Evolutionary conservation across 148 eudicot species (phyloP), one percentile per base, ranked within the genome.

Genomic region (Camellia sinensis): DNA sequence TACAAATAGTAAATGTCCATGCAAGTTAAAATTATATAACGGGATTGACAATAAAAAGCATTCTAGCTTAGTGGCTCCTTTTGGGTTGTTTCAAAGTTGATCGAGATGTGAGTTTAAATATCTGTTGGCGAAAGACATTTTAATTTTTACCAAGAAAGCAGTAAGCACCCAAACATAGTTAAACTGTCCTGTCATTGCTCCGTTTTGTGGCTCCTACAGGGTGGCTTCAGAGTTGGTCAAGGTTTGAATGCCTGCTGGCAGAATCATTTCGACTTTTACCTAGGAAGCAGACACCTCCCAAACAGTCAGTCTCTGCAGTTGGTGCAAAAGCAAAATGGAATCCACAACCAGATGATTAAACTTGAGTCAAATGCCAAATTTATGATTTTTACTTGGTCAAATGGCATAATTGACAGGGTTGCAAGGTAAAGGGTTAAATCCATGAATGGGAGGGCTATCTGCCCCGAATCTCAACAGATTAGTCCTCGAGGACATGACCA

Each of bases 1-100:
- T 68, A 68, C 10, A 0, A 68, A 43, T 45, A 0, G 37, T 41
- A 44, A 15, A 15, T 43, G 18, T 45, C 11, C 43, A 67, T 41
- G n/a, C 40, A 68, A 14, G 19, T 54, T 8, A 54, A 54, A 12
- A 8, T 7, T 12, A 9, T 8, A 12, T 8, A 54, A 68, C 52
- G 17, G 11, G 37, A 68, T 43, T 68, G n/a, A 68, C 72, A 15
- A 43, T 68, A 6, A 41, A 67, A 67, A 6, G 41, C 17, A 67
- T 67, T 67, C 19, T 67, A 67, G 50, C 71, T 43, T 43, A 67
- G 46, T 67, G 72, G 72, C 45, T 68, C 19, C 48, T 43, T 17
- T 15, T 17, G 8, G n/a, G 72, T 29, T 66, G 67, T 11, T 64
- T 66, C 17, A 17, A 8, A 67, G 71, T 40, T 13, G n/a, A 67